Evolutionary conservation across 768 basidiomycete species (phyloP).

Genomic region (Phylloporus sp.): DNA sequence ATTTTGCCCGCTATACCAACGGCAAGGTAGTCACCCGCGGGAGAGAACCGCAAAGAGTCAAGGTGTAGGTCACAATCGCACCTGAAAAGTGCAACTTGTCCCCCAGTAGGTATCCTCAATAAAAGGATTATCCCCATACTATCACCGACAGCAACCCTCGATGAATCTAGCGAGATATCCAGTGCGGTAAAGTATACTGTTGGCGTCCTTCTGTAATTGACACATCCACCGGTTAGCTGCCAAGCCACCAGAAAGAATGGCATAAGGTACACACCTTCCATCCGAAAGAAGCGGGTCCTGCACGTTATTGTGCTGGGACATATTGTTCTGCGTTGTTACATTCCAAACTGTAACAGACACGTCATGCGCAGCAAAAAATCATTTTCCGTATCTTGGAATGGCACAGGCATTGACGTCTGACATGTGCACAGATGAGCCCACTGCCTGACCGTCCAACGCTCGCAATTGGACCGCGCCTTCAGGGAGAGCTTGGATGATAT

Average conservation of each 20-base stretch:
- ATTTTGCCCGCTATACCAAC: not conserved
- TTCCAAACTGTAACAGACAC: not conserved
- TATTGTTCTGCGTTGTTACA: not conserved
- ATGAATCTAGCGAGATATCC: not conserved
- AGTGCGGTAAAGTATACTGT: not conserved
- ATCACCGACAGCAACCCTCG: not conserved
- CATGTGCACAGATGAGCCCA: not conserved
- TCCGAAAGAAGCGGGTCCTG: not conserved
- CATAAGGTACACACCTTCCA: not conserved
- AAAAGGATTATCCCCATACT: not conserved
- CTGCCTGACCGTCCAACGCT: conserved; percentile 2
- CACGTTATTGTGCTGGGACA: not conserved
- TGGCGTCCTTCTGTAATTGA: not conserved
- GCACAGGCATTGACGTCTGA: not conserved
- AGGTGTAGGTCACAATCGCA: not conserved
- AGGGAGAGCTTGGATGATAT: conserved; percentile 1
- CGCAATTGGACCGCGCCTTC: not conserved
- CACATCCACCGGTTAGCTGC: not conserved
- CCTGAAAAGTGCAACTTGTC: not conserved
- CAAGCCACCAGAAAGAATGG: not conserved
- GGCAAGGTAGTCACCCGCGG: not conserved
- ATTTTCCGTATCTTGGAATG: not conserved
- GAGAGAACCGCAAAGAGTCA: not conserved
- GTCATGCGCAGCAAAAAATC: not conserved
- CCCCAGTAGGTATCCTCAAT: not conserved